Conservation (phyloP, 768 basidiomycete genomes). For the Chalciporus chontae region DNA sequence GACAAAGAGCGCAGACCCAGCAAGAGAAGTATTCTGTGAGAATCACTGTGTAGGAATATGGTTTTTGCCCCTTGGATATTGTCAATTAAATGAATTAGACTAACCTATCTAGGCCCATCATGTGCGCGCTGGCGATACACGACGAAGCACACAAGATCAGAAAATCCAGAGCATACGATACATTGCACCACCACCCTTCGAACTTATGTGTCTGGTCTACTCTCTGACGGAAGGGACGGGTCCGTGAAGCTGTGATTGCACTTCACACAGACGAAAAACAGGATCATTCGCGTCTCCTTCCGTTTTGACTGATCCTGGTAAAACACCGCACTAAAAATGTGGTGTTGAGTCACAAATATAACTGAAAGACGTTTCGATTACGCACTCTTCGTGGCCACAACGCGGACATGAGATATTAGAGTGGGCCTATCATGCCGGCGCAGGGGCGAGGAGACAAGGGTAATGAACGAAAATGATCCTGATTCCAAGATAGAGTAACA, state of each 20-base stretch:
- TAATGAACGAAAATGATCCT: neutral
- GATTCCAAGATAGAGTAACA: slow-evolving; percentile 16
- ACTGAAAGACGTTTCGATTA: slow-evolving; percentile 8
- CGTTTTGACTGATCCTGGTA: slow-evolving; percentile 98
- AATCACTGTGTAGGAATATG: neutral
- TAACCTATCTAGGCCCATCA: neutral
- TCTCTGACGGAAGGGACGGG: slow-evolving; percentile 54
- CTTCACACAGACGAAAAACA: slow-evolving; percentile 86
- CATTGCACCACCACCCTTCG: slow-evolving; percentile 8
- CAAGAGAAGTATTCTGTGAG: neutral
- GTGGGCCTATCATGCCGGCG: slow-evolving; percentile 69
- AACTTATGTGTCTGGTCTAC: slow-evolving; percentile 27
- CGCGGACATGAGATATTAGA: slow-evolving; percentile 79
- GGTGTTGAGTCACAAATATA: slow-evolving; percentile 3
- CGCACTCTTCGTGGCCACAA: slow-evolving; percentile 82
- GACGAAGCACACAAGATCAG: slow-evolving; percentile 4
- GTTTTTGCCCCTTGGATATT: neutral
- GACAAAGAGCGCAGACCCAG: neutral
- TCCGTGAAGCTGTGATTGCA: slow-evolving; percentile 77
- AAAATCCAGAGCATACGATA: neutral
- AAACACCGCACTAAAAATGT: slow-evolving; percentile 73
- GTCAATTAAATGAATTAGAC: neutral
- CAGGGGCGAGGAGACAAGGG: neutral
- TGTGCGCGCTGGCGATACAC: neutral
- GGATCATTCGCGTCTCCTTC: slow-evolving; percentile 91